Evolutionary conservation across 495 filamentous ascomycete genomes (phyloP), one percentile per base, ranked within the genome.

Genomic region (Hyphodiscus hymeniophilus): DNA sequence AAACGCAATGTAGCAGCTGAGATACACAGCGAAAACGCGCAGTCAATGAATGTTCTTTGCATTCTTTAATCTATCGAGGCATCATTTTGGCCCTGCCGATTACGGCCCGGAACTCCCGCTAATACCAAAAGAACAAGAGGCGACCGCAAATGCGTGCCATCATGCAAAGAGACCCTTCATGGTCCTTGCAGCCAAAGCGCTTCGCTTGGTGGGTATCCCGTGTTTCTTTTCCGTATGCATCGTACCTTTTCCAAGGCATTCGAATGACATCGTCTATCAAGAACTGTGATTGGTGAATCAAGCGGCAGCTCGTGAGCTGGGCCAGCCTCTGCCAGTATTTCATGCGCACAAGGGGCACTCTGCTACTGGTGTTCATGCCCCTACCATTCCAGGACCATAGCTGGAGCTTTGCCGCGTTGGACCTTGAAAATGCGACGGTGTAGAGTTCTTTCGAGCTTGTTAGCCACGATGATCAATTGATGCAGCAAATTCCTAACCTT

Each of bases 351-450:
- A 22, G 7, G 44, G 34, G 33, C 2, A 36, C 11, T 36, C 23
- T 7, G 8, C 13, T 10, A 18, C 31, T 21, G 28, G 11, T 13
- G 15, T 41, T 62, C 55, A 65, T n/a, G 52, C 61, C 30, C 66
- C 66, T 31, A 64, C 60, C 61, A 68, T 62, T 18, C 62, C 65
- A 47, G 66, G 57, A 31, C 69, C 60, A 41, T 71, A 71, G 47
- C 58, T 65, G 23, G n/a, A n/a, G n/a, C 60, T 52, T 35, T 68
- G 66, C n/a, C 65, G 65, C 34, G 52, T 44, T 36, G 40, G 26
- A 3, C 48, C 45, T 50, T 54, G 48, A 28, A 48, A 57, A 26
- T 47, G 36, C 50, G 42, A 15, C n/a, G 33, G 20, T 55, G 52
- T 20, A 12, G 7, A 31, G 41, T 33, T 49, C 50, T 59, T 39